Base-by-base conservation (phyloP, 2,329 filamentous ascomycete species). In the Stagonosporopsis cucurbitacearum region DNA sequence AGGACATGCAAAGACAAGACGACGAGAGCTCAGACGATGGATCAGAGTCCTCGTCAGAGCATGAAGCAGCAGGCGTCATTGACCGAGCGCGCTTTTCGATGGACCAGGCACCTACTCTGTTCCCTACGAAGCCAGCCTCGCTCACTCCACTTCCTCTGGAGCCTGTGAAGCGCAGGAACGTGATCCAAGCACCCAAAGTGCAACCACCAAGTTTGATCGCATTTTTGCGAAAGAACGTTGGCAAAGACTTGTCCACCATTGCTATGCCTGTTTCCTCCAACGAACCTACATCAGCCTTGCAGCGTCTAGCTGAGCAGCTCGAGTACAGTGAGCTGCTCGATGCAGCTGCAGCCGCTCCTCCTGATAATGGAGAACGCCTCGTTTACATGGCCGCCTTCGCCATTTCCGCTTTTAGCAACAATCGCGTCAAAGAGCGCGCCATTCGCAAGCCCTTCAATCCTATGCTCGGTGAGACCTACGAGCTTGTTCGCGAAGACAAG, bases 211-310 rank as follows among this genome's bases (percentile, higher is more conserved):
- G 92, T 73, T 80, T 99, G 49, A 96, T 99, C 63, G 91, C 91
- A 0, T 96, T 98, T 74, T 83, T 98, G 28, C 88, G 95, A 64
- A 99, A 98, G 77, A 99, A 99, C 66, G 95, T 98, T 9, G 95
- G 95, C 71, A 99, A 99, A 76, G 95, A 99, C 75, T 81, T 99
- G 44, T 96, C 92, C 57, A 96, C 92, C 2, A 96, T 99, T 63
- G 93, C 92, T 43, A 98, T 98, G 94, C 95, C 95, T 0, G 95
- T 97, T 1, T 96, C 94, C 4, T 88, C 94, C 22, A 99, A 99
- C 75, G 95, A 99, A 73, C 95, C 95, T 0, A 86, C 88, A 1
- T 97, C 94, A 0, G 79, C 96, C 11, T 81, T 98, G 5, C 95
- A 99, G 74, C 89, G 94, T 58, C 84, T 93, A 4, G 90, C 94